These are phyloP conservation scores for Testicularia cyperi DNA, from an alignment of 1,284 basidiomycete genomes.

Conservation along the genomic window DNA sequence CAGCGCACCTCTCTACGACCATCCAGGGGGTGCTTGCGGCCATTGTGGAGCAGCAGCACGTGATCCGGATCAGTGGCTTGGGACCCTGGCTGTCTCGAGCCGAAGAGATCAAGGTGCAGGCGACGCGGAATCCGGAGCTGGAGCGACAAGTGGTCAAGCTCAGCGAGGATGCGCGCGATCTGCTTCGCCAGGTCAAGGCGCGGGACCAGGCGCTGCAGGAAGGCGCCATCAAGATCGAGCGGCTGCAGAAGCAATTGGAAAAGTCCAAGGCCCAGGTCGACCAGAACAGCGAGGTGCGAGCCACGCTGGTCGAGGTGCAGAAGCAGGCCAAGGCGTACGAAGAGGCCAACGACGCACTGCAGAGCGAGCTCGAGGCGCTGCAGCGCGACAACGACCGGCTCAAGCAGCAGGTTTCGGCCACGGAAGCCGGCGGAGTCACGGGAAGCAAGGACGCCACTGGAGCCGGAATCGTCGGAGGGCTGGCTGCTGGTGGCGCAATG, in stretches of 20 bases:
- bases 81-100: constrained; percentile 84
- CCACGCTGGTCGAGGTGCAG: constrained; percentile 74
- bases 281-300: constrained; percentile 76
- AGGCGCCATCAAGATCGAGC: constrained; percentile 83
- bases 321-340: constrained; percentile 86
- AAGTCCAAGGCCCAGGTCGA: constrained; percentile 80
- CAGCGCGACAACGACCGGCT: constrained; percentile 84
- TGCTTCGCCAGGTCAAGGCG: constrained; percentile 71
- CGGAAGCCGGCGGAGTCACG: constrained; percentile 1
- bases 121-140: constrained; percentile 84
- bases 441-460: background rate
- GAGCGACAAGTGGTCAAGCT: constrained; percentile 82
- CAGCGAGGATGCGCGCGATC: constrained; percentile 82
- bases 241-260: constrained; percentile 89
- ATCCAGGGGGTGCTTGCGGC: constrained; percentile 40
- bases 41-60: constrained; percentile 50
- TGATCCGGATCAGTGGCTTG: constrained; percentile 44
- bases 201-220: constrained; percentile 91
- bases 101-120: constrained; percentile 77
- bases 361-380: constrained; percentile 79
- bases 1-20: constrained; percentile 31
- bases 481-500: constrained; percentile 6
- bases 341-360: constrained; percentile 88
- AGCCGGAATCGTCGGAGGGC: too few relatives aligned
- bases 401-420: constrained; percentile 65